A percentile compares a stretch with the other conserved stretches of the same genome.
Evolutionary conservation across 805 yeast genomes (phyloP).

Genomic region (Lipomyces oligophaga): DNA sequence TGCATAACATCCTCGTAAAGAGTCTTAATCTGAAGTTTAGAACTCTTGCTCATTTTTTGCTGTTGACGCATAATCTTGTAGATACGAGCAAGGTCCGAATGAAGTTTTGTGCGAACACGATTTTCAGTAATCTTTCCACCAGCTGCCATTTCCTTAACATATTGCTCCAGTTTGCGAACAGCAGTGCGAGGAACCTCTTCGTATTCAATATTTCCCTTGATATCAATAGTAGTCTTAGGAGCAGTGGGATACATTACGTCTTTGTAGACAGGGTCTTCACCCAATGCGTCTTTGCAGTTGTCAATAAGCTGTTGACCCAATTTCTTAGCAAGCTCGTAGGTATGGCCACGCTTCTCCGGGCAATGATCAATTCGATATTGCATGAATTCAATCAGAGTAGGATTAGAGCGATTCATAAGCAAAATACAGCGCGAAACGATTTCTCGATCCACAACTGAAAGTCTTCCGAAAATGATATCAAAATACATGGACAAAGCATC

Average conservation of each 20-base stretch:
- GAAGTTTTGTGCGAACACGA: constrained; percentile 55
- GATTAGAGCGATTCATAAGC: constrained; percentile 96
- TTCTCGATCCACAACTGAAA: constrained; percentile 88
- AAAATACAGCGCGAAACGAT: constrained; percentile 94
- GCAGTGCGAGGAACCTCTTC: constrained; percentile 83
- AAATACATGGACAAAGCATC: constrained; percentile 89
- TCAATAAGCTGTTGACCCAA: constrained; percentile 92
- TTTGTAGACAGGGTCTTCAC: constrained; percentile 85
- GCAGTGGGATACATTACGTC: constrained; percentile 93
- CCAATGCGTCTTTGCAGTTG: constrained; percentile 83
- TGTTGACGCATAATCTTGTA: constrained; percentile 79
- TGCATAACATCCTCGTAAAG: constrained; percentile 36
- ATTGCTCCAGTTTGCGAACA: constrained; percentile 91
- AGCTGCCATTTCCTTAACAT: constrained; percentile 92
- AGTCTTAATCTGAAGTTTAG: constrained; percentile 29
- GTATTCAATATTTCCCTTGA: constrained; percentile 81
- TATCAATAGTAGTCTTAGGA: constrained; percentile 84
- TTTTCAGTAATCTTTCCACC: constrained; percentile 82
- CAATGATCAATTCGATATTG: constrained; percentile 85
- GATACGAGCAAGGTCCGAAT: constrained; percentile 65
- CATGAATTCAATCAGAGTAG: constrained; percentile 91
- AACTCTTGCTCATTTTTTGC: constrained; percentile 56
- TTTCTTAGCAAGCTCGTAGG: constrained; percentile 82
- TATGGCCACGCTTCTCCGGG: constrained; percentile 83
- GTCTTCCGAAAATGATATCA: constrained; percentile 92